These are phyloP conservation scores for Zygosaccharomyces pseudorouxii DNA, from an alignment of 805 yeast species.

Conservation along the genomic window DNA sequence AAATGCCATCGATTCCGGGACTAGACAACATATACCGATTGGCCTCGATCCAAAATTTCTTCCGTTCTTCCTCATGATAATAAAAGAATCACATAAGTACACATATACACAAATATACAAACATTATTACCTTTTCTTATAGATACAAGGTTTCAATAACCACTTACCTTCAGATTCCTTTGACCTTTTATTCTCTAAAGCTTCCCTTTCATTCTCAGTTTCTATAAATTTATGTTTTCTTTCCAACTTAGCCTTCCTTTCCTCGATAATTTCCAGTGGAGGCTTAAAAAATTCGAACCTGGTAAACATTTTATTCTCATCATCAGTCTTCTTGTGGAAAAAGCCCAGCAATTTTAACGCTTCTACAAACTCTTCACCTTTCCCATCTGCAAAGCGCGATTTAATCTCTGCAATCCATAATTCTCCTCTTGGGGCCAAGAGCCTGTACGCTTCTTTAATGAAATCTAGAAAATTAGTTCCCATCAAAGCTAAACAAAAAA, in stretches of 20 bases:
- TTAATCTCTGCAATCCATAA: slow-evolving; percentile 97
- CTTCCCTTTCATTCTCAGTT: slow-evolving; percentile 57
- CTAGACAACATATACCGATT: slow-evolving; percentile 27
- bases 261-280: slow-evolving; percentile 58
- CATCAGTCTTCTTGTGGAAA: slow-evolving; percentile 83
- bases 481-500: slow-evolving; percentile 93
- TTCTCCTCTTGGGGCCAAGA: slow-evolving; percentile 87
- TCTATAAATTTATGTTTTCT: slow-evolving; percentile 67
- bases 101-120: slow-evolving; percentile 4
- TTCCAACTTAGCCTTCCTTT: slow-evolving; percentile 56
- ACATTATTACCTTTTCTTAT: slow-evolving; percentile 64
- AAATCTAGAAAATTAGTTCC: slow-evolving; percentile 95
- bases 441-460: slow-evolving; percentile 80
- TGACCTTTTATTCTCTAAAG: slow-evolving; percentile 50
- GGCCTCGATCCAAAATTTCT: slow-evolving; percentile 28
- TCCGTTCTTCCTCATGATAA: slow-evolving; percentile 19
- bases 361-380: slow-evolving; percentile 76
- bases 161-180: slow-evolving; percentile 72
- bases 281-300: slow-evolving; percentile 93
- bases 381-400: slow-evolving; percentile 75
- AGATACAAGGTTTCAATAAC: slow-evolving; percentile 93
- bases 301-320: slow-evolving; percentile 86
- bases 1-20: slow-evolving; percentile 28
- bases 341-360: slow-evolving; percentile 76
- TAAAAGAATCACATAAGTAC: background rate